Base-by-base conservation (phyloP, 345 rosid genomes). In the Eucalyptus microcorys region DNA sequence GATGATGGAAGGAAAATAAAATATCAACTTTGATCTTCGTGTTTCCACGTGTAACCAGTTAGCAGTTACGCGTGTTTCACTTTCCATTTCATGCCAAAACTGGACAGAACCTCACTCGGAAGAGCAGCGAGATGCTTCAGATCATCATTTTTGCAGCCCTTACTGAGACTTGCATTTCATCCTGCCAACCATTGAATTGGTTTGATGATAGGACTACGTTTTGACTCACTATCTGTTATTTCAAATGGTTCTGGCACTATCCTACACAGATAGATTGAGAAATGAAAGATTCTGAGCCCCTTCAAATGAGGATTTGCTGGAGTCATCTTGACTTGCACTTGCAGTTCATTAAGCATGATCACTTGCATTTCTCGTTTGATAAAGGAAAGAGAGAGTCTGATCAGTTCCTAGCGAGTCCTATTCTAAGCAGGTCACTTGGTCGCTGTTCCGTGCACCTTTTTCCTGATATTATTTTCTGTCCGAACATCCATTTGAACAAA, bases 141-240 rank as follows among this genome's bases (percentile, higher is more conserved):
- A 89, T 94, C 97, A 66, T 95, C 99, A 42, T 97, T 96, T 93
- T 92, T 96, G 92, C 94, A 92, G 87, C 99, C 99, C 86, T 91
- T 96, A 68, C 94, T 96, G 61, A 98, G 95, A 93, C 93, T 24
- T 66, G 34, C 84, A 2, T 12, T 79, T 79, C 49, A 55, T 81
- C 37, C 79, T 30, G 49, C 49, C 17, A 76, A 89, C 79, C 27
- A 68, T 61, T 49, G 32, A 88, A 71, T 50, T 26, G 40, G 43
- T 32, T 55, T 87, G 76, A 86, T 13, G 53, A 50, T 86, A 50
- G 32, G 57, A 86, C 57, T 52, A 27, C 27, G 40, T 49, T 85
- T 49, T 49, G 42, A 85, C 34, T 30, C 53, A 1, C 32, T 48
- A 10, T 21, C 83, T 6, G 27, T 71, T 71, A 37, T 10, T 37